Conservation (phyloP, 2,329 filamentous ascomycete genomes). For the Ascochyta rabiei region DNA sequence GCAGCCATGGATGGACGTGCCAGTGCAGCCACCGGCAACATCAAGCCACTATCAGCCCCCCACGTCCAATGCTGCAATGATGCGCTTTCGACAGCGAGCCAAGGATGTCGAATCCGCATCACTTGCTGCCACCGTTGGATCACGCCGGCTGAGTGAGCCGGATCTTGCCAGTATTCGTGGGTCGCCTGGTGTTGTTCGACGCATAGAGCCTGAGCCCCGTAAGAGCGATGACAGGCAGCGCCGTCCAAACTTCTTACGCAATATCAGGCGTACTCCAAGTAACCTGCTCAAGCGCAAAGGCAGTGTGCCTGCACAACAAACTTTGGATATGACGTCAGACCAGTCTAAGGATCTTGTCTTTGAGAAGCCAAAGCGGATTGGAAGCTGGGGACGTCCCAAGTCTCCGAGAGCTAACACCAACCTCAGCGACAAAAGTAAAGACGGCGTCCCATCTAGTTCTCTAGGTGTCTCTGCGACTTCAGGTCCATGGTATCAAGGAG, state of each 20-base stretch:
- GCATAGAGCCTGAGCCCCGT: slow-evolving; percentile 57
- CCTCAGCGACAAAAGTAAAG: slow-evolving; percentile 54
- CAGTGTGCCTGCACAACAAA: slow-evolving; percentile 43
- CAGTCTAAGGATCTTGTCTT: slow-evolving; percentile 40
- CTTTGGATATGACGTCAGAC: slow-evolving; percentile 29
- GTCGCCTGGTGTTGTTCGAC: slow-evolving; percentile 65
- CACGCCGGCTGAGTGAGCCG: slow-evolving; percentile 67
- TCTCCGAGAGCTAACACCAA: slow-evolving; percentile 50
- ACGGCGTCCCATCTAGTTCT: slow-evolving; percentile 60
- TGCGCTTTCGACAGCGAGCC: slow-evolving; percentile 56
- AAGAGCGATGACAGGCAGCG: slow-evolving; percentile 51
- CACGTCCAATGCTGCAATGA: slow-evolving; percentile 62
- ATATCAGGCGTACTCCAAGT: slow-evolving; percentile 47
- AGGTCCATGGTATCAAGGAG: slow-evolving; percentile 45
- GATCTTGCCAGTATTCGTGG: slow-evolving; percentile 66
- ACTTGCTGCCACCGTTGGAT: slow-evolving; percentile 72
- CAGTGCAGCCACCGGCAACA: slow-evolving; percentile 40
- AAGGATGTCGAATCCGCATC: slow-evolving; percentile 61
- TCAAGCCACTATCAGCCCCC: slow-evolving; percentile 54
- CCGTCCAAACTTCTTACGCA: slow-evolving; percentile 61
- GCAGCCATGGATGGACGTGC: slow-evolving; percentile 58
- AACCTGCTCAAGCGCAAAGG: slow-evolving; percentile 57
- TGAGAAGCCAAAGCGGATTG: slow-evolving; percentile 48
- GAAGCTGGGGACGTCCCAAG: slow-evolving; percentile 51
- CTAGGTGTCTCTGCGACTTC: slow-evolving; percentile 41